Base-by-base conservation (phyloP, 495 filamentous ascomycete genomes). In the Amniculicola lignicola region DNA sequence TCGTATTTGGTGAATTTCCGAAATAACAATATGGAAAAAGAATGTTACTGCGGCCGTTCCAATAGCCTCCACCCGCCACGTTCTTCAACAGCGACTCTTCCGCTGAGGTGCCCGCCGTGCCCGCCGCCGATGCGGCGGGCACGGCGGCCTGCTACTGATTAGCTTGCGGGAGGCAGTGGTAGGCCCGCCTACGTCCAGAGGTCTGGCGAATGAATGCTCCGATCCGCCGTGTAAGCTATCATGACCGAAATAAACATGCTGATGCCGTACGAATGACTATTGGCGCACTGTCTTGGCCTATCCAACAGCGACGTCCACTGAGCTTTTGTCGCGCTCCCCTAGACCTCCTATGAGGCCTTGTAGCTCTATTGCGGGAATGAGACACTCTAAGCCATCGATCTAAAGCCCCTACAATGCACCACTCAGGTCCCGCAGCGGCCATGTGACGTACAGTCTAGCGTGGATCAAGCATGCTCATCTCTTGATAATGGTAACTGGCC, bases 401-500 rank as follows among this genome's bases (percentile, higher is more conserved):
- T 59, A 51, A 33, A 61, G 42, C 49, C 36, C 44, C 37, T 15
- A 28, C 53, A 38, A 41, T 47, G 53, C 54, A 50, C 61, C 61
- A 60, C 43, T 59, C 41, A 50, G 14, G 42, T 47, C 53, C 24
- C 45, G 50, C 24, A 48, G 42, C 61, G 10, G 33, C 33, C 47
- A 21, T 18, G 40, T 35, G 50, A 46, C 48, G 42, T 54, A 56
- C 50, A 23, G 23, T 19, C 31, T 27, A 21, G 15, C n/a, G 23
- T 46, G 23, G 24, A 31, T 27, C 24, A 54, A n/a, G n/a, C n/a
- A n/a, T n/a, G n/a, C 44, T 87, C 83, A 96, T 74, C 88, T 85
- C 76, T 96, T 96, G 70, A 96, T 76, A 74, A 96, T 95, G 18
- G 91, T 94, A 63, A 96, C 90, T 95, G 70, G 57, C 59, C 40